phyloP scores from a whole-genome alignment of 179 eudicot genomes.

The Amaranthus tricolor region DNA sequence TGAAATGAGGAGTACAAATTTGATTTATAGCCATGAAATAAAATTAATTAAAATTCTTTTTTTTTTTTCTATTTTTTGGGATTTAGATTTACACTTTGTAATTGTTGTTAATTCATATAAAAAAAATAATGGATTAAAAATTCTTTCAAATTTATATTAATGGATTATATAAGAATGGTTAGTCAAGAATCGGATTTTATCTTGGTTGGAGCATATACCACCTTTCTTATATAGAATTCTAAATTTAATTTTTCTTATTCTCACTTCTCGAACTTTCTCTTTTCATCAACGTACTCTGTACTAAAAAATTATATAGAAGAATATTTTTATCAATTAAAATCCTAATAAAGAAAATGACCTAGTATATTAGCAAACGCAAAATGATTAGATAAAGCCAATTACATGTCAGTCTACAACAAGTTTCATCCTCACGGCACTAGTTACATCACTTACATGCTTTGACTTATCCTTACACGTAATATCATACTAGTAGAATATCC shows the following conservation, averaged over 20 bases:
- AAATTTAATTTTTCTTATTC: no score
- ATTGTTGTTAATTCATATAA: no score
- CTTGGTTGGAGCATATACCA: no score
- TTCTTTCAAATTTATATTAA: no score
- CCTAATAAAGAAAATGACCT: neutral
- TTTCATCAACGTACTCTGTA: no score
- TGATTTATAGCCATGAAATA: conserved; percentile 11
- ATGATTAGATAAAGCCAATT: neutral
- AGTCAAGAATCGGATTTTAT: no score
- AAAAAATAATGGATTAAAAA: no score
- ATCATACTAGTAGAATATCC: neutral
- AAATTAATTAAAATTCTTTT: neutral
- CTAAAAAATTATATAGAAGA: no score
- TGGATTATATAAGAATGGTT: no score
- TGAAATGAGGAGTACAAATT: conserved; percentile 18
- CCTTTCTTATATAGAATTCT: no score
- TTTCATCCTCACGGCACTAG: neutral
- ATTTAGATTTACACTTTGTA: conserved; percentile 16
- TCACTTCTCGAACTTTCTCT: no score
- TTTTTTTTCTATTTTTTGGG: conserved; percentile 14
- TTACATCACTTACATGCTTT: conserved; percentile 2
- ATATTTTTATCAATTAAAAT: no score
- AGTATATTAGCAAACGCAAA: neutral
- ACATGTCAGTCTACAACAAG: neutral
- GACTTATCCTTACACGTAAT: conserved; percentile 15